Conservation (phyloP, 495 filamentous ascomycete species). For the Clohesyomyces aquaticus region DNA sequence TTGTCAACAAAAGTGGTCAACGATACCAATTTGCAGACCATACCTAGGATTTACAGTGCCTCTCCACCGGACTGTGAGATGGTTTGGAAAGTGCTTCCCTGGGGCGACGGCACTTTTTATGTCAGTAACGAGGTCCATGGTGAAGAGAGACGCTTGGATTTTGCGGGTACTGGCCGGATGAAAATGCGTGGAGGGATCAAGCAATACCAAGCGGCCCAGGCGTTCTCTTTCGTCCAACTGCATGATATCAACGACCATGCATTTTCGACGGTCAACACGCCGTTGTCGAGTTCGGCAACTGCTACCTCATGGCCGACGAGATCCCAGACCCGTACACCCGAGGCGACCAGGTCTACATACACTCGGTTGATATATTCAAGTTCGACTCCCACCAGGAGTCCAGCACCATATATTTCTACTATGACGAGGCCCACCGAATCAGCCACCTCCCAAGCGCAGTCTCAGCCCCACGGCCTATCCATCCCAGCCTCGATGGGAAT, state of each 20-base stretch:
- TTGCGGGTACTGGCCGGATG: not conserved
- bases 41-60: not conserved
- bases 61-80: not conserved
- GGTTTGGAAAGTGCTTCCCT: conserved; percentile 5
- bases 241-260: conserved; percentile 18
- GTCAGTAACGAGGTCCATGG: conserved; percentile 2
- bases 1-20: not conserved
- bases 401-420: conserved; percentile 1
- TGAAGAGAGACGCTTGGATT: not conserved
- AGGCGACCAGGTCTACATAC: not conserved
- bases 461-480: conserved; percentile 5
- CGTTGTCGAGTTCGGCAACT: not conserved
- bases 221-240: conserved; percentile 7
- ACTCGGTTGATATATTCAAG: not conserved
- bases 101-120: conserved; percentile 15
- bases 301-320: not conserved
- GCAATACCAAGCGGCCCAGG: conserved; percentile 6
- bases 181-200: not conserved
- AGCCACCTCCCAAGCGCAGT: not conserved
- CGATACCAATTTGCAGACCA: not conserved
- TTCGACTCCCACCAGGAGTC: not conserved
- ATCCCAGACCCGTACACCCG: not conserved
- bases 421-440: not conserved
- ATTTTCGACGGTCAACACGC: conserved; percentile 19
- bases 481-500: conserved; percentile 14